Conservation (phyloP, 371 early-diverging fungal genomes). For the Zancudomyces culisetae region DNA sequence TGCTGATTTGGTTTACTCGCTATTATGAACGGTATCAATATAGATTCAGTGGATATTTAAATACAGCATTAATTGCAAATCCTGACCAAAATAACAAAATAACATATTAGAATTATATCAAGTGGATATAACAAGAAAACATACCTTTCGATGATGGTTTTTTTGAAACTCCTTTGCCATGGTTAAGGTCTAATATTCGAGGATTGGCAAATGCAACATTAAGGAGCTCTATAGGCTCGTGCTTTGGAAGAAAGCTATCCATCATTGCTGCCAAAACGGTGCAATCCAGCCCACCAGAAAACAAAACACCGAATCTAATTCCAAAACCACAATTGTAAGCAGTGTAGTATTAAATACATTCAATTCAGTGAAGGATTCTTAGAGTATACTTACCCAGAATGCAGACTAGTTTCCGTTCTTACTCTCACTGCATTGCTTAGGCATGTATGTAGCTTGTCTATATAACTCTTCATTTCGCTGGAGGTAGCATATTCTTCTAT, state of each 20-base stretch:
- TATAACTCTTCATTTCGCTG: not conserved
- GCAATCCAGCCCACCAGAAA: slow-evolving; percentile 92
- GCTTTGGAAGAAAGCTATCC: slow-evolving; percentile 37
- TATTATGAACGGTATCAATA: too few species aligned
- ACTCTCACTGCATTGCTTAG: not conserved
- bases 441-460: not conserved
- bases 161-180: slow-evolving; percentile 1
- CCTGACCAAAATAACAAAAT: too few species aligned
- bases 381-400: not conserved
- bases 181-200: slow-evolving; percentile 18
- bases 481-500: not conserved
- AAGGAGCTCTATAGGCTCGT: slow-evolving; percentile 72
- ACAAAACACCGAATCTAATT: slow-evolving; percentile 58
- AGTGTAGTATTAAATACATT: not conserved
- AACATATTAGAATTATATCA: too few species aligned
- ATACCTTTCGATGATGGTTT: too few species aligned
- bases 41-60: too few species aligned
- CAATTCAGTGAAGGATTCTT: not conserved
- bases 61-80: too few species aligned
- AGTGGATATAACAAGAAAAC: too few species aligned
- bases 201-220: slow-evolving; percentile 94
- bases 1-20: too few species aligned
- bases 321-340: not conserved
- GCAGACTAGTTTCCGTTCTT: not conserved
- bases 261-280: slow-evolving; percentile 63